Percentiles rank a stretch among this genome's conserved stretches.
phyloP scores from a whole-genome alignment of 805 yeast species.

The Barnettozyma wickerhamii region DNA sequence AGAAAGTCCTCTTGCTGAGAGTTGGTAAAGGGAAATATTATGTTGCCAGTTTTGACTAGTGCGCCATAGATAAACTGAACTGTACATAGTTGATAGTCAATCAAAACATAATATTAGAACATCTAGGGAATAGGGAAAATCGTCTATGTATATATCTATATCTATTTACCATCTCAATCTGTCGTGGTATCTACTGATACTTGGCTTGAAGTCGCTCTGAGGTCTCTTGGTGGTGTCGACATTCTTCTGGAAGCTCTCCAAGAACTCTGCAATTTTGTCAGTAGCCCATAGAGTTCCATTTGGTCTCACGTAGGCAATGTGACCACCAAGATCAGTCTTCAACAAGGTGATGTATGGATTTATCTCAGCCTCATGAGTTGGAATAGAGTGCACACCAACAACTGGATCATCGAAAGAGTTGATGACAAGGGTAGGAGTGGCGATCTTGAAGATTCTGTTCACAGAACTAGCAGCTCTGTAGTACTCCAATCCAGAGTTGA shows the following conservation, averaged over 20 bases:
- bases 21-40: constrained; percentile 69
- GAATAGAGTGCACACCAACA: constrained; percentile 46
- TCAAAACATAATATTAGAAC: neutral
- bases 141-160: too few species aligned
- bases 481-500: constrained; percentile 57
- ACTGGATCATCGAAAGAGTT: constrained; percentile 69
- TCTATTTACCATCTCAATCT: constrained; percentile 12
- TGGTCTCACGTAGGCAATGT: constrained; percentile 47
- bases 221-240: constrained; percentile 24
- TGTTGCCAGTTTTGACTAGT: constrained; percentile 38
- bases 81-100: neutral
- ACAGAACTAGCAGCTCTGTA: constrained; percentile 63
- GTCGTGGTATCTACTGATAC: constrained; percentile 14
- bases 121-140: too few species aligned
- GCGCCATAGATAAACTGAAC: neutral
- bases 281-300: constrained; percentile 46
- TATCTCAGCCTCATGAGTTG: constrained; percentile 40
- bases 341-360: constrained; percentile 59
- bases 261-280: constrained; percentile 36
- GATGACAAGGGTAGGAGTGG: constrained; percentile 59
- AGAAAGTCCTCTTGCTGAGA: constrained; percentile 57
- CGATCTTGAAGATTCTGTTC: constrained; percentile 48
- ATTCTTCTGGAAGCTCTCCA: constrained; percentile 33
- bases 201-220: constrained; percentile 15
- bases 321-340: constrained; percentile 68